Evolutionary conservation across 148 eudicot species (phyloP).

Genomic region (Spergularia bocconei): DNA sequence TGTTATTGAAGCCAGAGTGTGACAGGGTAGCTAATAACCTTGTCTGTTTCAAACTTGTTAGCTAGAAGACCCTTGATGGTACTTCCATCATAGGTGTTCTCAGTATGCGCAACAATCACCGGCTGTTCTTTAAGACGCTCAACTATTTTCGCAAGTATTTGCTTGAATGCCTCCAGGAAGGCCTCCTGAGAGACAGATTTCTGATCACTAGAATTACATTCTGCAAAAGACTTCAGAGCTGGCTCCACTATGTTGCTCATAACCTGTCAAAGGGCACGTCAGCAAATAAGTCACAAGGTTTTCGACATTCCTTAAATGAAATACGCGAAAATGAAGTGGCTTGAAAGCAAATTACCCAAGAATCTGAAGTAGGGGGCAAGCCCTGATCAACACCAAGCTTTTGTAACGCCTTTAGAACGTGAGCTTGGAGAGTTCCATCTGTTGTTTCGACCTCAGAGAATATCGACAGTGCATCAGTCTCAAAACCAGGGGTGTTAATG

Average conservation of each 20-base stretch:
- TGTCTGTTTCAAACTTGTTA: constrained; percentile 78
- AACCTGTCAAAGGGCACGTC: constrained; percentile 40
- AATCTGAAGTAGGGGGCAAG: constrained; percentile 78
- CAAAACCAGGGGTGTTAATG: constrained; percentile 47
- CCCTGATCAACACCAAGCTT: constrained; percentile 84
- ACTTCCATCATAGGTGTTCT: constrained; percentile 82
- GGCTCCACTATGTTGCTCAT: constrained; percentile 65
- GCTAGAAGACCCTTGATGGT: constrained; percentile 62
- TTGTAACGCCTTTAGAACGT: constrained; percentile 59
- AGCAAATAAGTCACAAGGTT: neutral
- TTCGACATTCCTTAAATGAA: neutral
- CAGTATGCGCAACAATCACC: constrained; percentile 89
- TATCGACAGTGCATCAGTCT: constrained; percentile 50
- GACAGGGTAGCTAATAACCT: constrained; percentile 40
- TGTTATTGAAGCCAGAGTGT: neutral
- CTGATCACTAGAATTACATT: constrained; percentile 11
- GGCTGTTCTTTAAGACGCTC: constrained; percentile 75
- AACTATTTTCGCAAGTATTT: constrained; percentile 50
- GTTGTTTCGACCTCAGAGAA: constrained; percentile 51
- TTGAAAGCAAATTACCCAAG: constrained; percentile 48
- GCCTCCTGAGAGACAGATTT: constrained; percentile 50
- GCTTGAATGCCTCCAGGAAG: constrained; percentile 58
- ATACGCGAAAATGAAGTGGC: neutral
- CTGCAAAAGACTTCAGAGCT: constrained; percentile 40
- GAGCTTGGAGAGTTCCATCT: constrained; percentile 42